phyloP scores from a whole-genome alignment of 2,329 filamentous ascomycete genomes.

The Rugonectria rugulosa region DNA sequence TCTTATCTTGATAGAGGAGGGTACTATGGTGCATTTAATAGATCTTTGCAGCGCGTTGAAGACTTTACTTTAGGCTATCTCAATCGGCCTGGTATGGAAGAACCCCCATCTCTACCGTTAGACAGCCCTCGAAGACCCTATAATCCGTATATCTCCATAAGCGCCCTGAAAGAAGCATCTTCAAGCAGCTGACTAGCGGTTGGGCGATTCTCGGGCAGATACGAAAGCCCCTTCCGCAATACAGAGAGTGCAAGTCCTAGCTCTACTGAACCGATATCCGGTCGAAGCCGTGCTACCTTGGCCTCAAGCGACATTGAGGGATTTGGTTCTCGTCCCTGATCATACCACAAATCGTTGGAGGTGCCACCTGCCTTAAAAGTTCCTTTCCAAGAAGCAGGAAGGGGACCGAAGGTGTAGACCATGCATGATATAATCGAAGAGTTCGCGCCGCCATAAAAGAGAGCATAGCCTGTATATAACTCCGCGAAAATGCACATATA shows the following conservation, averaged over 20 bases:
- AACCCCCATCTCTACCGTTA: too few species aligned
- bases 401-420: conserved; percentile 15
- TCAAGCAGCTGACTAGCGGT: conserved; percentile 16
- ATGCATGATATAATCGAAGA: background rate
- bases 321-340: conserved; percentile 1
- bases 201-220: conserved; percentile 10
- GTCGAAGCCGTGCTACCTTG: background rate
- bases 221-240: conserved; percentile 4
- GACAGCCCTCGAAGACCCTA: too few species aligned
- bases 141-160: conserved; percentile 3
- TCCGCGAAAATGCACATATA: conserved; percentile 24
- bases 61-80: too few species aligned
- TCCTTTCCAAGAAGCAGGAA: conserved; percentile 22
- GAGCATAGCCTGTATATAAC: conserved; percentile 8
- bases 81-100: too few species aligned
- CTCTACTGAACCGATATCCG: background rate
- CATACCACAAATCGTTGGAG: conserved; percentile 17
- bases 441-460: conserved; percentile 4
- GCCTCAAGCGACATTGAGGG: conserved; percentile 6
- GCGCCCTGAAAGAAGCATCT: conserved; percentile 8
- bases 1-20: too few species aligned
- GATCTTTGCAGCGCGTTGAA: too few species aligned
- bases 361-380: background rate
- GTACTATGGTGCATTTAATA: too few species aligned
- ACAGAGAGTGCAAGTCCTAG: conserved; percentile 3